These are phyloP conservation scores for Trichosanthes cucumerina DNA, from an alignment of 306 rosid genomes.

Conservation along the genomic window DNA sequence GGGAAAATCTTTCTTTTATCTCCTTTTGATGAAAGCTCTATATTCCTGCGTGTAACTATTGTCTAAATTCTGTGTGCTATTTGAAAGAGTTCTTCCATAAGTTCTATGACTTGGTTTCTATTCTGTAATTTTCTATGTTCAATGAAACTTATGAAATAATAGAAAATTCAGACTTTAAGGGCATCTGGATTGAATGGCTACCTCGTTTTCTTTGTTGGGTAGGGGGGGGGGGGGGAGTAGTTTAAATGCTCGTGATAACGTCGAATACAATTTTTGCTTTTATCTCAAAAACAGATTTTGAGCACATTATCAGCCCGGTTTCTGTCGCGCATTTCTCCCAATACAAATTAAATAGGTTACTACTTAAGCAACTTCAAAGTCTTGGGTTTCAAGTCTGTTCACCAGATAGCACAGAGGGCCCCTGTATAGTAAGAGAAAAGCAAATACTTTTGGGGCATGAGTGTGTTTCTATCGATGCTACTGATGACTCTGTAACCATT, in stretches of 20 bases:
- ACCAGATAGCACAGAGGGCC: constrained; percentile 33
- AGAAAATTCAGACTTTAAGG: neutral
- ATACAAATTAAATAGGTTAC: constrained; percentile 54
- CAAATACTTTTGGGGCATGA: constrained; percentile 73
- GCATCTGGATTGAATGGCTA: neutral
- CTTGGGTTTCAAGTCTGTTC: constrained; percentile 40
- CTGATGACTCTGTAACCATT: constrained; percentile 35
- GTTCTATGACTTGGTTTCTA: neutral
- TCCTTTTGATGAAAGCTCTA: neutral
- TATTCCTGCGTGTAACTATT: neutral
- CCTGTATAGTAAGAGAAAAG: constrained; percentile 22
- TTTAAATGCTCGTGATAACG: neutral
- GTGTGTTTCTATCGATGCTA: constrained; percentile 52
- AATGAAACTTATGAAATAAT: neutral
- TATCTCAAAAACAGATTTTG: constrained; percentile 54
- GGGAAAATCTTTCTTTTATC: neutral
- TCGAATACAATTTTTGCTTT: constrained; percentile 15
- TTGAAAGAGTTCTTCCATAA: neutral
- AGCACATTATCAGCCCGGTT: constrained; percentile 68
- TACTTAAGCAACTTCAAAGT: constrained; percentile 55
- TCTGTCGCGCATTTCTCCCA: constrained; percentile 89
- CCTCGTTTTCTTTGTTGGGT: neutral
- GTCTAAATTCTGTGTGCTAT: neutral
- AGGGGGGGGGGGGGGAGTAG: too few species aligned
- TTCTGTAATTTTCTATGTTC: neutral